phyloP scores from a whole-genome alignment of 1,284 basidiomycete species.

The Cerioporus squamosus region DNA sequence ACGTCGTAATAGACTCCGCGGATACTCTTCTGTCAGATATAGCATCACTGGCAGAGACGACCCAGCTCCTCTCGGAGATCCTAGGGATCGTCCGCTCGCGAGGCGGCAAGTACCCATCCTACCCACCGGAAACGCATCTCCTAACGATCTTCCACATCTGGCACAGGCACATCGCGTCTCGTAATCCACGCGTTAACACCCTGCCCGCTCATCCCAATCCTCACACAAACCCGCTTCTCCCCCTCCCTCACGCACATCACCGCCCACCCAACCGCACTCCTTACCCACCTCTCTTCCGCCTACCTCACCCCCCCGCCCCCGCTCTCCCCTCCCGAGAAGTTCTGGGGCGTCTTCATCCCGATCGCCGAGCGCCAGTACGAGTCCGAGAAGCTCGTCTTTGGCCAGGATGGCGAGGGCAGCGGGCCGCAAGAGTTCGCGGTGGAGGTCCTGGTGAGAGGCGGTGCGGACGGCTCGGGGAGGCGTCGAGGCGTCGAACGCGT shows the following conservation, averaged over 20 bases:
- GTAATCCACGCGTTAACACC: slow-evolving; percentile 63
- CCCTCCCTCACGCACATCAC: slow-evolving; percentile 67
- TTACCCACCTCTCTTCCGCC: slow-evolving; percentile 64
- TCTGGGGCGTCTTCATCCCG: slow-evolving; percentile 76
- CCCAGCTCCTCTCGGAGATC: slow-evolving; percentile 53
- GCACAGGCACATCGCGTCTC: slow-evolving; percentile 64
- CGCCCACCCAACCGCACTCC: slow-evolving; percentile 66
- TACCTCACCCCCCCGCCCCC: slow-evolving; percentile 76
- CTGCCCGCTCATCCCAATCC: slow-evolving; percentile 55
- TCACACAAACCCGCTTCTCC: slow-evolving; percentile 69
- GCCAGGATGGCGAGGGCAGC: slow-evolving; percentile 54
- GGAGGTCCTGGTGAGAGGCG: slow-evolving; percentile 62
- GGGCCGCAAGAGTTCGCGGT: slow-evolving; percentile 56
- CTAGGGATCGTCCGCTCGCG: slow-evolving; percentile 47
- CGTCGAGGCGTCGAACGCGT: slow-evolving; percentile 61
- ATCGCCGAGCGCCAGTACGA: slow-evolving; percentile 64
- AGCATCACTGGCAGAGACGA: slow-evolving; percentile 55
- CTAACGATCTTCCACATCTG: not conserved
- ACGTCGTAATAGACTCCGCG: slow-evolving; percentile 68
- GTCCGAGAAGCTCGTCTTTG: slow-evolving; percentile 63
- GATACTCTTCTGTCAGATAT: slow-evolving; percentile 65
- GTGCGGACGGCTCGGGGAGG: slow-evolving; percentile 40
- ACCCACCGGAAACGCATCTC: not conserved
- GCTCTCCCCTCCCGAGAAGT: slow-evolving; percentile 60
- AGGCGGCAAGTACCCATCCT: slow-evolving; percentile 43